These are phyloP conservation scores for Cystobasidium ongulense DNA, from an alignment of 768 basidiomycete genomes.

Conservation along the genomic window DNA sequence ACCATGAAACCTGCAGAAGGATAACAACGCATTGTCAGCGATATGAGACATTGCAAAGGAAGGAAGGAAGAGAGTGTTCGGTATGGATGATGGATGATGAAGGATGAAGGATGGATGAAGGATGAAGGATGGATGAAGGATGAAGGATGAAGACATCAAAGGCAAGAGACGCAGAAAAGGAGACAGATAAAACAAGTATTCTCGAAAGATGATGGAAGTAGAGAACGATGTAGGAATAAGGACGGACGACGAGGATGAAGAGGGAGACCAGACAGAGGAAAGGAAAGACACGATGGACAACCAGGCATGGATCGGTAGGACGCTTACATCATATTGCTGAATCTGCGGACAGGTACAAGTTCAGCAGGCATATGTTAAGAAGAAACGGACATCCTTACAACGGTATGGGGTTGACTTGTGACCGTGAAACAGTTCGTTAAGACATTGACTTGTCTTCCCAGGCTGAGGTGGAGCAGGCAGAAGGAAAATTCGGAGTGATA, in stretches of 20 bases:
- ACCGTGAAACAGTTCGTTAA: conserved; percentile 21
- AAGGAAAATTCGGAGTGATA: no score
- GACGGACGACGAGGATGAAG: background rate
- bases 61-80: background rate
- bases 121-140: background rate
- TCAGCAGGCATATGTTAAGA: background rate
- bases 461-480: background rate
- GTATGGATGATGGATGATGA: background rate
- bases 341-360: background rate
- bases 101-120: background rate
- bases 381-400: background rate
- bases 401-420: background rate
- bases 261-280: background rate
- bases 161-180: no score
- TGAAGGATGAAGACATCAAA: background rate
- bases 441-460: background rate
- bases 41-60: background rate
- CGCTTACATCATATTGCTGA: conserved; percentile 20
- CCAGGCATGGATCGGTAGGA: background rate
- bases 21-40: background rate
- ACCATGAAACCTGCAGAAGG: conserved; percentile 16
- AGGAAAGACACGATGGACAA: background rate
- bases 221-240: background rate
- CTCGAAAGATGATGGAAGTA: background rate
- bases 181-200: no score